Evolutionary conservation across 2,329 filamentous ascomycete genomes (phyloP), one percentile per base, ranked within the genome.

Genomic region (Exutisphaerella laricina): DNA sequence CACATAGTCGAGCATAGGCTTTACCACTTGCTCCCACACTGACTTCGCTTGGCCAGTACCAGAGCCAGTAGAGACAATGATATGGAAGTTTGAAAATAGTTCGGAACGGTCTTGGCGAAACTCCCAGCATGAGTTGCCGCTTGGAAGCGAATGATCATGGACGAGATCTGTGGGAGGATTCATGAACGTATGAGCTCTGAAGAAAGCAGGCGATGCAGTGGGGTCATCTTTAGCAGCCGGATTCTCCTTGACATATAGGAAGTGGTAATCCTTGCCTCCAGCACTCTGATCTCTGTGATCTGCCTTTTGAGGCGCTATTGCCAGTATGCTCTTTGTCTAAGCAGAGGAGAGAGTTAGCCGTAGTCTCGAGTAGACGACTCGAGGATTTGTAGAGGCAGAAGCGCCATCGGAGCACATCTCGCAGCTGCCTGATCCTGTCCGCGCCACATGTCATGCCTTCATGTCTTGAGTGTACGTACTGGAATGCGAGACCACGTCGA

Each of bases 11-110:
- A 78, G 64, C 3, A 74, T 58, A 1, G 67, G 65, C 31, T 57
- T 54, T 4, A 73, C 49, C 2, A 61, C 51, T 18, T 62, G 31
- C 2, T 64, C 42, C 58, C 61, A 71, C 54, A 72, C 70, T 0
- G 38, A 28, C 5, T 55, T 45, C 13, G 70, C 71, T 31, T 63
- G 58, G 4, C 62, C 61, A 9, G 64, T 68, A 2, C 71, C 71
- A 2, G 71, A 72, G 16, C 61, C 63, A 12, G 64, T 64, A 2
- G 71, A 74, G 12, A 73, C 55, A 25, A 74, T 58, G 34, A 73
- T 56, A 46, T 72, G 67, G 5, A 65, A 61, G 38, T 48, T 50
- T 9, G 50, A 42, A 20, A 46, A 39, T 4, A 48, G 22, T 10
- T 26, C 33, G n/a, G 33, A 29, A 29, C 31, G 31, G 28, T 38